Conservation (phyloP, 2,329 filamentous ascomycete genomes). For the Fusarium protoensiforme region DNA sequence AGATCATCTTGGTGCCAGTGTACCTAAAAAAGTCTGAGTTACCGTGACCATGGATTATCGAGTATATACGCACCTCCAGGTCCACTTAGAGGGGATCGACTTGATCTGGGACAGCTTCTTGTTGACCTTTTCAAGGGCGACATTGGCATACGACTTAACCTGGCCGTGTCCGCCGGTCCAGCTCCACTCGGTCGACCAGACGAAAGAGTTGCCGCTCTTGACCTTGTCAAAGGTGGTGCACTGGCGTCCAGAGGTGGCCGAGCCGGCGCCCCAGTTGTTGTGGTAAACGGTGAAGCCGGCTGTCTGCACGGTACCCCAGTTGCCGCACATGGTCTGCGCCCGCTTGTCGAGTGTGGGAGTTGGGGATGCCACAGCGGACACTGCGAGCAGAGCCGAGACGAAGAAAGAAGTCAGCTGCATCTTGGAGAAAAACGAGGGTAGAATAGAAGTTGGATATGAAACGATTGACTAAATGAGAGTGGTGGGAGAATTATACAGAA, state of each 20-base stretch:
- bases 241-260: conserved; percentile 51
- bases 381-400: conserved; percentile 44
- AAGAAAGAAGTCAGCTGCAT: conserved; percentile 33
- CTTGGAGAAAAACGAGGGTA: not conserved
- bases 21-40: conserved; percentile 33
- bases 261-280: conserved; percentile 59
- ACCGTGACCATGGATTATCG: accelerated
- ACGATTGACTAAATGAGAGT: not conserved
- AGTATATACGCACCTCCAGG: conserved; percentile 18
- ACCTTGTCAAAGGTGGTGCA: conserved; percentile 52
- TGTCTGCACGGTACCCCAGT: conserved; percentile 49
- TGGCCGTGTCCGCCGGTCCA: conserved; percentile 50
- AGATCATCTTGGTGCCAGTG: conserved; percentile 50
- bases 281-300: conserved; percentile 61
- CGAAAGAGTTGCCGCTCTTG: conserved; percentile 45
- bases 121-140: conserved; percentile 48
- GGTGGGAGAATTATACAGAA: not conserved
- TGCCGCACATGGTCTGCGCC: conserved; percentile 49
- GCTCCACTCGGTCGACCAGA: conserved; percentile 54
- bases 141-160: conserved; percentile 58
- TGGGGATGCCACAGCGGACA: conserved; percentile 39
- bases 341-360: conserved; percentile 46
- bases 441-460: not conserved
- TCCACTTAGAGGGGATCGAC: conserved; percentile 49
- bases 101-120: conserved; percentile 47